Base-by-base conservation (phyloP, 495 filamentous ascomycete genomes). In the Pyronema omphalodes region DNA sequence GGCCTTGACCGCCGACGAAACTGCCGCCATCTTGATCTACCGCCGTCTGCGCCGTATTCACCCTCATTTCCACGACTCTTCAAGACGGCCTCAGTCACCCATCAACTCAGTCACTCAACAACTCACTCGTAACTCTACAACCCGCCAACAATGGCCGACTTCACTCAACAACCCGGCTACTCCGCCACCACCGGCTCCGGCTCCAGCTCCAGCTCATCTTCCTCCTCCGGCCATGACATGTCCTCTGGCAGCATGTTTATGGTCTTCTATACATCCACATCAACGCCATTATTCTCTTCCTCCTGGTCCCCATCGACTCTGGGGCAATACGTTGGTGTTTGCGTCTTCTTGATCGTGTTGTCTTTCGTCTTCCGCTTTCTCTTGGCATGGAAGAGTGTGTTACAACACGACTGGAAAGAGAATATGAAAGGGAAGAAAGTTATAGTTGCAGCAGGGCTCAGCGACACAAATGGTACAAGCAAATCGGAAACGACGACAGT, bases 201-300 rank as follows among this genome's bases (percentile, higher is more conserved):
- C 33, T 57, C 57, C 8, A 35, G 6, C 37, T 33, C 12, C 37
- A 53, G 61, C 11, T 52, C 58, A 9, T 33, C 48, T 0, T 44
- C 57, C 43, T 58, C 59, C 51, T 52, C 60, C 44, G 39, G 54
- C 33, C 12, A 41, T 23, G 11, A 19, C 40, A 55, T 46, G 15
- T 44, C 51, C 8, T 36, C 35, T 34, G 19, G 12, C 39, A 49
- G 35, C 15, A 71, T 70, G 66, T 57, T 60, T 15, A 79, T 76
- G 73, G 70, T 68, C 62, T 94, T 94, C 71, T 76, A 74, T 53
- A 80, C 73, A 60, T 66, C 70, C 54, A 79, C 76, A 44, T 69
- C 62, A 56, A 88, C 84, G 0, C 72, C 87, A 0, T 78, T 94
- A 56, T 94, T 76, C 73, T 83, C 84, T 6, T 58, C 69, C 0